Base-by-base conservation (phyloP, 495 filamentous ascomycete genomes). In the Talaromyces proteolyticus region DNA sequence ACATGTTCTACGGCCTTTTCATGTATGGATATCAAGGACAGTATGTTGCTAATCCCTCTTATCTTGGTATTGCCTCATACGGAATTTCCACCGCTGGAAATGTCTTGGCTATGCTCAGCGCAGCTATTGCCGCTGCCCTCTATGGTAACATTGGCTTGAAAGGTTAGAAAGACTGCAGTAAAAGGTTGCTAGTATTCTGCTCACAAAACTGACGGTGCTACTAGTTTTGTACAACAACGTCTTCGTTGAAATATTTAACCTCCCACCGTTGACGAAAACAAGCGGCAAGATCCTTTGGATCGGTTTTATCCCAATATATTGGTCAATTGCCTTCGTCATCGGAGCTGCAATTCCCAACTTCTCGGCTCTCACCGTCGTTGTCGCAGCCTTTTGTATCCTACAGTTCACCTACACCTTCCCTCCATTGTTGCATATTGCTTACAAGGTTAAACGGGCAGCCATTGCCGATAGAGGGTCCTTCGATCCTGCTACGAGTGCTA, bases 141-240 rank as follows among this genome's bases (percentile, higher is more conserved):
- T 85, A 85, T 58, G 79, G 77, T 49, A 81, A 83, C 56, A 80
- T 81, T 52, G 78, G 79, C 44, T 63, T 81, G 36, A 81, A 81
- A 53, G 74, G 6, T 63, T 62, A 25, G 42, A 52, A 0, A 65
- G n/a, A n/a, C n/a, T n/a, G n/a, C n/a, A n/a, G n/a, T n/a, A n/a
- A 34, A 12, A 29, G 6, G 12, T 29, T 29, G 6, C 29, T 14
- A 34, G 14, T 34, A 1, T 34, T 34, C 4, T 10, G 14, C 29
- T 29, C 5, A 34, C 8, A 4, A 34, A 34, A 34, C 29, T 34
- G 14, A 34, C 29, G 2, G 8, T 8, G 29, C 14, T 34, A 80
- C n/a, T 82, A 82, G 49, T 49, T 5, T 36, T 58, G 10, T 64
- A 61, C 48, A 60, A 70, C 47, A 77, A 81, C 44, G 65, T 80